These are phyloP conservation scores for Theobroma cacao DNA, from an alignment of 345 rosid genomes.

Conservation along the genomic window DNA sequence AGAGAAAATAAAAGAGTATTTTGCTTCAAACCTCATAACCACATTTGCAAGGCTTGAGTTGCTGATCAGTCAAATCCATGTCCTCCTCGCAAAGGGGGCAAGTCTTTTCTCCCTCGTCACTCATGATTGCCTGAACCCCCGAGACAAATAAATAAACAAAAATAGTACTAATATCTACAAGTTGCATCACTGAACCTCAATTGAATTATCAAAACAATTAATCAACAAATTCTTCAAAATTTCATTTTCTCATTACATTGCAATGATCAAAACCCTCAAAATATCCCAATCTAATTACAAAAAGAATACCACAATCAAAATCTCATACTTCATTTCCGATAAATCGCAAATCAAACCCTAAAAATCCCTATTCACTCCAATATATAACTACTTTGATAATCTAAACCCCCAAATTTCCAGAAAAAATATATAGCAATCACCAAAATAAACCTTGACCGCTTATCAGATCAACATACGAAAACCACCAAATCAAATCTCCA, in stretches of 20 bases:
- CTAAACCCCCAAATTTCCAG: not conserved
- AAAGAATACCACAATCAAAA: not conserved
- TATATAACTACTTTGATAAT: not conserved
- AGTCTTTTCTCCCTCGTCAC: constrained; percentile 78
- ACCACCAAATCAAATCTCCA: constrained; percentile 3
- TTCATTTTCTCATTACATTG: not conserved
- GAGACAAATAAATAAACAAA: not conserved
- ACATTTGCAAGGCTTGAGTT: constrained; percentile 93
- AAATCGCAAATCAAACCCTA: constrained; percentile 21
- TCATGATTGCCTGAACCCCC: constrained; percentile 50
- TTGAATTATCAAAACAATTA: not conserved
- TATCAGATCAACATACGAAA: constrained; percentile 7
- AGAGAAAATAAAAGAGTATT: not conserved
- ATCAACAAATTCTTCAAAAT: not conserved
- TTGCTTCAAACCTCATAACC: constrained; percentile 71
- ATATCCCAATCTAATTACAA: constrained; percentile 1
- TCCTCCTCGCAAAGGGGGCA: constrained; percentile 93
- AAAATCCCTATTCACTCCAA: not conserved
- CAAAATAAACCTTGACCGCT: not conserved
- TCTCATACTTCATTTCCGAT: not conserved
- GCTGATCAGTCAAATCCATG: constrained; percentile 95
- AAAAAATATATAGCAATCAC: not conserved
- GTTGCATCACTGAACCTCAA: not conserved
- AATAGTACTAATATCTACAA: not conserved
- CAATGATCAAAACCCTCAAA: constrained; percentile 15